Percentiles rank a stretch among this genome's conserved stretches.
These are phyloP conservation scores for Fragaria ananassa DNA, from an alignment of 306 rosid genomes.

Conservation along the genomic window DNA sequence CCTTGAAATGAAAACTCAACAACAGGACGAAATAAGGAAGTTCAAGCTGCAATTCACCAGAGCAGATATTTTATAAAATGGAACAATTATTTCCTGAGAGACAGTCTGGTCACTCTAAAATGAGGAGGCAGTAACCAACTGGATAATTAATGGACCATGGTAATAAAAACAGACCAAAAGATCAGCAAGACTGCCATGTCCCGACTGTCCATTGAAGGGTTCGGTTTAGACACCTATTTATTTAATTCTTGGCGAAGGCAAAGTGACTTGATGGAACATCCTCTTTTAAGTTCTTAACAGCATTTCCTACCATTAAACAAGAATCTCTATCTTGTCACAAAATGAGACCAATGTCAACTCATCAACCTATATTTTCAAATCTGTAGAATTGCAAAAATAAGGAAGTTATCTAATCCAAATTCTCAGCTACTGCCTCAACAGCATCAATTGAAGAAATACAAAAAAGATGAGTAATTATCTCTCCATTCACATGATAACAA, in stretches of 20 bases:
- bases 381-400: neutral
- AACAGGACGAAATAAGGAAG: neutral
- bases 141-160: neutral
- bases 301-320: neutral
- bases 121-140: neutral
- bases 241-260: neutral
- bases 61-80: neutral
- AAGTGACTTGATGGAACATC: neutral
- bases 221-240: neutral
- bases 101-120: neutral
- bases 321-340: constrained; percentile 1
- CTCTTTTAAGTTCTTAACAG: neutral
- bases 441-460: neutral
- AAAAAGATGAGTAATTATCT: neutral
- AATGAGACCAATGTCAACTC: neutral
- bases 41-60: neutral
- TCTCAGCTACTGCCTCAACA: neutral
- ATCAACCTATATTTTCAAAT: neutral
- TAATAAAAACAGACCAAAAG: neutral
- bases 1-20: neutral
- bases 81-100: neutral
- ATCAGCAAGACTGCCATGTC: neutral
- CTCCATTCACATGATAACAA: neutral
- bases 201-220: neutral
- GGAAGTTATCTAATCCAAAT: neutral